Conservation (phyloP, 768 basidiomycete species). For the Naganishia vishniacii region DNA sequence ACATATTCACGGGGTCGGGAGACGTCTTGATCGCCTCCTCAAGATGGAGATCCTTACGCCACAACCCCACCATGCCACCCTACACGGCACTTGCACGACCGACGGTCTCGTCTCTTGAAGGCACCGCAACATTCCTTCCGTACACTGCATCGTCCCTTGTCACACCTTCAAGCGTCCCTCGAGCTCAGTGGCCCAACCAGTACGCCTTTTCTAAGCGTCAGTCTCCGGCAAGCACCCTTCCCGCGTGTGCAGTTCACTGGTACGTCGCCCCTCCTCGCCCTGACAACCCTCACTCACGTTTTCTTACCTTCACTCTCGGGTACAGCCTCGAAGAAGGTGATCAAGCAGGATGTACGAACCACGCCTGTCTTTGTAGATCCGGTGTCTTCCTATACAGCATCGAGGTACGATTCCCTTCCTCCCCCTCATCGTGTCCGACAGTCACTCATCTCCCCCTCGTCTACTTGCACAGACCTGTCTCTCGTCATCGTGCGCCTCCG, state of each 20-base stretch:
- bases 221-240: neutral
- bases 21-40: too few relatives aligned
- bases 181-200: neutral
- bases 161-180: neutral
- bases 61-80: too few relatives aligned
- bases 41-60: too few relatives aligned
- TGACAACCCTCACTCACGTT: too few relatives aligned
- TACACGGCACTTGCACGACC: too few relatives aligned
- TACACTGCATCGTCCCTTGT: neutral
- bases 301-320: too few relatives aligned
- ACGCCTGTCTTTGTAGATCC: conserved; percentile 4
- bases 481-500: neutral
- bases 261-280: neutral
- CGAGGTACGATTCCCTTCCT: neutral
- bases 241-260: neutral
- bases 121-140: neutral
- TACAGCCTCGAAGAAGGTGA: neutral
- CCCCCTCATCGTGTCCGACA: neutral
- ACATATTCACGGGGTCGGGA: too few relatives aligned
- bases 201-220: neutral
- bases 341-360: neutral
- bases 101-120: too few relatives aligned
- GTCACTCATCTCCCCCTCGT: too few relatives aligned
- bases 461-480: neutral
- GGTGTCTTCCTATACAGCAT: neutral